Evolutionary conservation across 139 green algal genomes (phyloP).

Genomic region (Chlamydomonas incerta): DNA sequence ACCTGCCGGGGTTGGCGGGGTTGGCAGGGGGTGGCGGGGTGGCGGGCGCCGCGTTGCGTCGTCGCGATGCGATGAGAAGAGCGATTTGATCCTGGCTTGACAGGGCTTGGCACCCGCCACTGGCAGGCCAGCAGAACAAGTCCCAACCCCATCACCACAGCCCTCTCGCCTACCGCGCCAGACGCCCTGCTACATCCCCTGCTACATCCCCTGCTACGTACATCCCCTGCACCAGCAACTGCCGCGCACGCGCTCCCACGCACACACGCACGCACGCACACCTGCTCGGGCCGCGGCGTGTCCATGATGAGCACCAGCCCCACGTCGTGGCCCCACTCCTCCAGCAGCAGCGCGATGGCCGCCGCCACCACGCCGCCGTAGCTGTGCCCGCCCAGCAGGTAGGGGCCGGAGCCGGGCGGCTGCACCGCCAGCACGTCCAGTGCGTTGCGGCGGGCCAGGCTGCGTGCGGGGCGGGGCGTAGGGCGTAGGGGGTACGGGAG

Average conservation of each 20-base stretch:
- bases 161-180: no score
- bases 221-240: no score
- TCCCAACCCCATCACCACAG: no score
- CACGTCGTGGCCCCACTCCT: constrained; percentile 84
- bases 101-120: no score
- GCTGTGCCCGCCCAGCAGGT: constrained; percentile 89
- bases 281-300: constrained; percentile 72
- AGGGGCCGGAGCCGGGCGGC: constrained; percentile 74
- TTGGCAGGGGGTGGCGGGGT: no score
- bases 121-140: no score
- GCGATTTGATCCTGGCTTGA: no score
- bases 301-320: constrained; percentile 88
- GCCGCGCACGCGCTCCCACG: neutral
- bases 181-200: no score
- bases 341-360: constrained; percentile 86
- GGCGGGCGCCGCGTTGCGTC: no score
- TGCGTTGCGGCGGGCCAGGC: constrained; percentile 77
- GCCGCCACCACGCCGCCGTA: constrained; percentile 88
- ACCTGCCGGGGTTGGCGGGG: constrained; percentile 69
- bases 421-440: constrained; percentile 83
- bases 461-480: neutral
- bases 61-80: no score
- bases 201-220: no score
- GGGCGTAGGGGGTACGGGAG: neutral
- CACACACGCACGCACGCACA: neutral